Evolutionary conservation across 805 yeast genomes (phyloP), one percentile per base, ranked within the genome.

Genomic region (Suhomyces emberorum): DNA sequence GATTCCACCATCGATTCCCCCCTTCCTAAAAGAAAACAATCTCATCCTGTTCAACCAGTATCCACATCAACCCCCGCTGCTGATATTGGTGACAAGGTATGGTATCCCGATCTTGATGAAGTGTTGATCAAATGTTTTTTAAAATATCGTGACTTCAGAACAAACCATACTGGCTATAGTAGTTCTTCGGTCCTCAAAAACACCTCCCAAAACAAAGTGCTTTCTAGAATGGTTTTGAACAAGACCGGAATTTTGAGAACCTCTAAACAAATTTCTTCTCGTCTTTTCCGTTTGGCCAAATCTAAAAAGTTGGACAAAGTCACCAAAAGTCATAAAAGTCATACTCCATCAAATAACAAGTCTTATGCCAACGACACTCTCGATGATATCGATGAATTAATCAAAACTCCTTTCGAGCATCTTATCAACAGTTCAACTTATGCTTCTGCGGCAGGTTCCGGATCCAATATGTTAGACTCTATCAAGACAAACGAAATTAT

Each of bases 181-280:
- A 41, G 59, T 0, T 30, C 46, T 3, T 39, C 53, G 7, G 43
- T 57, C 6, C 49, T 63, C 39, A 60, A 55, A 31, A 55, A 56
- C 30, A 54, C 69, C 11, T 55, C 46, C 26, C 71, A 65, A 41
- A 65, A 66, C 43, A 67, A 65, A 39, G 59, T 65, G 10, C 48
- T 68, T 28, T 63, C 70, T 3, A 51, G 70, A 32, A 65, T 68
- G 71, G 40, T 68, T 21, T 51, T 51, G 18, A 58, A 58, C 40
- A 63, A 57, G 42, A 57, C 70, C 6, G 66, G 67, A 8, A 47
- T 61, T 1, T 46, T 52, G 24, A 53, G 70, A 37, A 55, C 67
- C 2, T 55, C 69, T 4, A 64, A 63, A 38, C 72, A 67, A 38
- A 61, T 67, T 14, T 36, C 44, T 14, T 43, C 65, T 4, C 52